These are phyloP conservation scores for Hawksworthiomyces lignivorus DNA, from an alignment of 2,329 filamentous ascomycete genomes.

Conservation along the genomic window DNA sequence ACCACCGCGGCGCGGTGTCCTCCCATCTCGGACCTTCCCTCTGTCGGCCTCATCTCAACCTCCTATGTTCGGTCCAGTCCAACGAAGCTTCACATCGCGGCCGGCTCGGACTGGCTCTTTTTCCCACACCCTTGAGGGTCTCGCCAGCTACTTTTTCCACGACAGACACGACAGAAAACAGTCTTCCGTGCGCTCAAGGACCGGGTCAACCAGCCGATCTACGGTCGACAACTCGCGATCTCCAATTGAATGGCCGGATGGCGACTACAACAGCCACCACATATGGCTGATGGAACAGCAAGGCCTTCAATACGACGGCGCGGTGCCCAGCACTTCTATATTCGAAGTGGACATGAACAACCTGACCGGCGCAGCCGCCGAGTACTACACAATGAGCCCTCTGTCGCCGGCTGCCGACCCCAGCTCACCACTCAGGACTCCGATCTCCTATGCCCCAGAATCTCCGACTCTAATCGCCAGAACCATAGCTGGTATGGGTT, in stretches of 20 bases:
- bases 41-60: slow-evolving; percentile 2
- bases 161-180: slow-evolving; percentile 15
- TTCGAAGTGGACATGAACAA: slow-evolving; percentile 15
- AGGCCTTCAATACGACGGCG: slow-evolving; percentile 9
- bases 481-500: slow-evolving; percentile 11
- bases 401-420: slow-evolving; percentile 18
- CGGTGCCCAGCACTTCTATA: neutral
- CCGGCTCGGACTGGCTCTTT: slow-evolving; percentile 1
- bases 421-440: slow-evolving; percentile 6
- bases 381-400: slow-evolving; percentile 20
- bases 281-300: slow-evolving; percentile 13
- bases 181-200: no score
- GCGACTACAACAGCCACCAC: slow-evolving; percentile 7
- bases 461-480: slow-evolving; percentile 6
- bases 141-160: slow-evolving; percentile 12
- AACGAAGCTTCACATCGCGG: slow-evolving; percentile 11
- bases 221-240: neutral
- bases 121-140: slow-evolving; percentile 5
- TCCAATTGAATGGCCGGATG: neutral
- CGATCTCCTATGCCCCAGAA: slow-evolving; percentile 1
- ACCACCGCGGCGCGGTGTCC: neutral
- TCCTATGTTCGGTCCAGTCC: neutral
- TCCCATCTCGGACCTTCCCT: neutral
- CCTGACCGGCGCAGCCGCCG: slow-evolving; percentile 18
- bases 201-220: slow-evolving; percentile 10